Evolutionary conservation across 2,329 filamentous ascomycete genomes (phyloP).

Genomic region (Botrytis pseudocinerea): DNA sequence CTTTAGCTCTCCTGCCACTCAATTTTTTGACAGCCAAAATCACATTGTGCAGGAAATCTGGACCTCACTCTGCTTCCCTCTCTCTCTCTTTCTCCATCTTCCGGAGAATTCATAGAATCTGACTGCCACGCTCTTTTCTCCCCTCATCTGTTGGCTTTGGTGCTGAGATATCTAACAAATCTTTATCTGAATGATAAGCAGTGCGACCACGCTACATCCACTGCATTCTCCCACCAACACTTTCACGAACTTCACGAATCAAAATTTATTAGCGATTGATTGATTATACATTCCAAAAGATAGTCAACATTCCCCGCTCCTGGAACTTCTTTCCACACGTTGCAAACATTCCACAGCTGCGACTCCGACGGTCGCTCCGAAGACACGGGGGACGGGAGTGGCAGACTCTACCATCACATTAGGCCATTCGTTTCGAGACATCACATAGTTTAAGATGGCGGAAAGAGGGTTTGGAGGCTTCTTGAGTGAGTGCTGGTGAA

Average conservation of each 20-base stretch:
- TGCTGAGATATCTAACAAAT: conserved; percentile 20
- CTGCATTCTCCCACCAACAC: conserved; percentile 15
- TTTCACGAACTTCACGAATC: conserved; percentile 12
- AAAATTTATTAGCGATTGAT: background rate
- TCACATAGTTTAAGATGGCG: conserved; percentile 27
- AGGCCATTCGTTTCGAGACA: conserved; percentile 19
- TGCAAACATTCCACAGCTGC: conserved; percentile 39
- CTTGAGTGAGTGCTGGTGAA: conserved; percentile 37
- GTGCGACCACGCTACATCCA: conserved; percentile 21
- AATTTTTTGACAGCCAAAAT: conserved; percentile 19
- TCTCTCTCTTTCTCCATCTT: conserved; percentile 8
- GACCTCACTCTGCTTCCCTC: background rate
- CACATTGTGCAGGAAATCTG: conserved; percentile 18
- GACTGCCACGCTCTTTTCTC: conserved; percentile 15
- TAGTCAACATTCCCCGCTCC: conserved; percentile 29
- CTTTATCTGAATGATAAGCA: conserved; percentile 21
- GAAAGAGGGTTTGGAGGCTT: conserved; percentile 37
- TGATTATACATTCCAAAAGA: conserved; percentile 6
- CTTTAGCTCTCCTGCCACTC: conserved; percentile 23
- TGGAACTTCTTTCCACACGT: conserved; percentile 27
- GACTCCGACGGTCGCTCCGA: conserved; percentile 40
- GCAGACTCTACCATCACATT: conserved; percentile 30
- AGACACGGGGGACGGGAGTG: conserved; percentile 40
- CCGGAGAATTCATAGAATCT: conserved; percentile 11
- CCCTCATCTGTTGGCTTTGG: background rate